Evolutionary conservation across 208 protist genomes (phyloP).

Genomic region (Tritrichomonas foetus): DNA sequence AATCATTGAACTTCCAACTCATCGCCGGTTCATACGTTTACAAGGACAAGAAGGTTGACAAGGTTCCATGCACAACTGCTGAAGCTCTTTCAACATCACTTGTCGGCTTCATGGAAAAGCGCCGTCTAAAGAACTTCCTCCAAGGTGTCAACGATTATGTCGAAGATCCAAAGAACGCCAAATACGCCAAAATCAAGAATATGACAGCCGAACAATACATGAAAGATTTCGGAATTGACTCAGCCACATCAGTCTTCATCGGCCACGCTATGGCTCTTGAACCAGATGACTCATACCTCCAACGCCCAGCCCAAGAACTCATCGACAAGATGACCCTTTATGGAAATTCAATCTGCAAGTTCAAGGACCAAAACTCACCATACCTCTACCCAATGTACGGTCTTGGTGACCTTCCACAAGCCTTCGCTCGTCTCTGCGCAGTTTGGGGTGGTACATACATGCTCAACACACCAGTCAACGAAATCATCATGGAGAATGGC

Average conservation of each 20-base stretch:
- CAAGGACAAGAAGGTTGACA: constrained; percentile 81
- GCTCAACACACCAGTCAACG: constrained; percentile 89
- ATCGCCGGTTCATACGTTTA: constrained; percentile 92
- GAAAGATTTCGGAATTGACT: constrained; percentile 81
- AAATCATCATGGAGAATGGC: constrained; percentile 65
- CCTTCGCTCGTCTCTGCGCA: constrained; percentile 80
- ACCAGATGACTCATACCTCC: constrained; percentile 77
- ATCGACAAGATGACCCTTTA: constrained; percentile 90
- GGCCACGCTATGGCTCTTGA: constrained; percentile 83
- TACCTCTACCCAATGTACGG: constrained; percentile 99
- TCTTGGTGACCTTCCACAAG: constrained; percentile 96
- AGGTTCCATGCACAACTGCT: constrained; percentile 86
- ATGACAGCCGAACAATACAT: constrained; percentile 83
- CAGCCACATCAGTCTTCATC: constrained; percentile 90
- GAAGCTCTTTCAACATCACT: constrained; percentile 89
- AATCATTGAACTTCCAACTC: constrained; percentile 98
- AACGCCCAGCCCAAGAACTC: constrained; percentile 76
- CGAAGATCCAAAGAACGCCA: not conserved
- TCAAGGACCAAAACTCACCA: constrained; percentile 74
- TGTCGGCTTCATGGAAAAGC: constrained; percentile 96
- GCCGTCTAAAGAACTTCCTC: constrained; percentile 45
- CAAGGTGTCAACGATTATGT: constrained; percentile 19
- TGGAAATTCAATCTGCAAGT: constrained; percentile 76
- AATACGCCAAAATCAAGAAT: constrained; percentile 32
- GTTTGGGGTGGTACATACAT: constrained; percentile 96